These are phyloP conservation scores for Myriosclerotinia duriaeana DNA, from an alignment of 2,329 filamentous ascomycete genomes.

Conservation along the genomic window DNA sequence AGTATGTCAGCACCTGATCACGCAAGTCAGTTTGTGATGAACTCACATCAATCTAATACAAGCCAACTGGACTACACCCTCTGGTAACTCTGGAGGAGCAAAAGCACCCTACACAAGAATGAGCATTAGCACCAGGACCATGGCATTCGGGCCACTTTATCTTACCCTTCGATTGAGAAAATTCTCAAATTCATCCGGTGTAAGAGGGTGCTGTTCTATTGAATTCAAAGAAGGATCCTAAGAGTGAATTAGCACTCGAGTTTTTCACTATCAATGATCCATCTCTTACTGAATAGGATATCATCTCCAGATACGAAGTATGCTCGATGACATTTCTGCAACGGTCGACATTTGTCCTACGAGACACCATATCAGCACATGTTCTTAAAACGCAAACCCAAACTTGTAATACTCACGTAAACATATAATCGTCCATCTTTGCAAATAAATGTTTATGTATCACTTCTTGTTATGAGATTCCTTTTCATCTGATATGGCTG, in stretches of 20 bases:
- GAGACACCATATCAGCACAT: background rate
- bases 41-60: constrained; percentile 33
- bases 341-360: constrained; percentile 33
- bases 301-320: constrained; percentile 40
- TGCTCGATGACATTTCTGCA: constrained; percentile 35
- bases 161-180: constrained; percentile 37
- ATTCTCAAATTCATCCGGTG: constrained; percentile 40
- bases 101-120: constrained; percentile 35
- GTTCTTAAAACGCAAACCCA: background rate
- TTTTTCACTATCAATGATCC: background rate
- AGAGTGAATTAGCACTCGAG: background rate
- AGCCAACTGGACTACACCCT: constrained; percentile 32
- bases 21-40: background rate
- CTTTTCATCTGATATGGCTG: background rate
- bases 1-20: constrained; percentile 3
- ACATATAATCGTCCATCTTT: constrained; percentile 42
- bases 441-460: background rate
- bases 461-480: background rate
- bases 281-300: constrained; percentile 38
- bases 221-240: constrained; percentile 38
- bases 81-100: constrained; percentile 33
- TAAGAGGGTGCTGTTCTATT: constrained; percentile 39
- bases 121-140: constrained; percentile 26
- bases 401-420: constrained; percentile 27
- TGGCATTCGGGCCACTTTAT: background rate